phyloP scores from a whole-genome alignment of 805 yeast species.

The Sugiyamaella lignohabitans region DNA sequence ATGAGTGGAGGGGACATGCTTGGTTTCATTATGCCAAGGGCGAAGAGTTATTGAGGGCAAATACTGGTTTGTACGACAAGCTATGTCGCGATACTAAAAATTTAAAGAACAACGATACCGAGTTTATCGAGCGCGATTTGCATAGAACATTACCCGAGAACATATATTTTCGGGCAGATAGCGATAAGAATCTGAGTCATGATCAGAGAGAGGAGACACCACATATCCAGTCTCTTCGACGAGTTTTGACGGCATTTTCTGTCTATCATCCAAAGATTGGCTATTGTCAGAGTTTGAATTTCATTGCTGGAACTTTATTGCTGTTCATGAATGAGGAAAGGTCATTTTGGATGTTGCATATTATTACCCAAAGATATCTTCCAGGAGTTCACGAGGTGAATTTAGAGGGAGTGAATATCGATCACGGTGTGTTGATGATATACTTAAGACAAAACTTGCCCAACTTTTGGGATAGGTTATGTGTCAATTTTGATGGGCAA shows the following conservation, averaged over 20 bases:
- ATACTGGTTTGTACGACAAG: conserved; percentile 67
- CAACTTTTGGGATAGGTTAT: conserved; percentile 59
- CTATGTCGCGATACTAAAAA: conserved; percentile 53
- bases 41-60: conserved; percentile 57
- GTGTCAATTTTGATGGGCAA: conserved; percentile 37
- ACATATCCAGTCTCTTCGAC: conserved; percentile 61
- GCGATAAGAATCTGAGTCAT: not conserved
- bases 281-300: conserved; percentile 92
- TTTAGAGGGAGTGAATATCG: conserved; percentile 89
- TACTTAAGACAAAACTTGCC: conserved; percentile 82
- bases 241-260: conserved; percentile 80
- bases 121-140: conserved; percentile 88
- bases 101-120: conserved; percentile 66
- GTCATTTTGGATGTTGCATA: conserved; percentile 93
- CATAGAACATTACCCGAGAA: conserved; percentile 96
- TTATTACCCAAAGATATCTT: conserved; percentile 73
- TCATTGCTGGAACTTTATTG: conserved; percentile 78
- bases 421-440: conserved; percentile 89
- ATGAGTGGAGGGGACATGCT: conserved; percentile 95
- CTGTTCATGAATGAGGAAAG: conserved; percentile 84
- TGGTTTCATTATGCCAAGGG: conserved; percentile 96
- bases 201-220: conserved; percentile 45
- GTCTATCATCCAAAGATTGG: conserved; percentile 85
- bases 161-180: conserved; percentile 55
- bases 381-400: conserved; percentile 90